phyloP scores from a whole-genome alignment of 225 moss, liverwort and hornwort genomes.

The Climacium dendroides region DNA sequence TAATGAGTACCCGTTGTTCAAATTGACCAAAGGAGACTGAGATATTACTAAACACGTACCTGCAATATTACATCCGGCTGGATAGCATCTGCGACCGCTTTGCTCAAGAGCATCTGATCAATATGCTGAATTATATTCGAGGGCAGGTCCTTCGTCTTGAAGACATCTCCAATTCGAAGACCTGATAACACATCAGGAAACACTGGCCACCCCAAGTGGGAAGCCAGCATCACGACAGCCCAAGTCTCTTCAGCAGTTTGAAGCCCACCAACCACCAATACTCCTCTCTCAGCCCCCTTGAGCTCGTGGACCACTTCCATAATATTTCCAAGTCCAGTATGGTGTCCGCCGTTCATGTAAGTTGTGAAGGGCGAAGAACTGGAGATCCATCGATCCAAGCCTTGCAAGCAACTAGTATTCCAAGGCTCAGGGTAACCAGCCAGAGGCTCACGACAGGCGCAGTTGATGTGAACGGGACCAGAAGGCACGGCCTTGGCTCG shows the following conservation, averaged over 20 bases:
- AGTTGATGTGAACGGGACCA: conserved; percentile 93
- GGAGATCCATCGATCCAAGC: conserved; percentile 63
- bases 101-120: conserved; percentile 87
- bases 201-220: conserved; percentile 86
- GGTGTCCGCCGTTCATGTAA: conserved; percentile 20
- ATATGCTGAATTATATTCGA: conserved; percentile 78
- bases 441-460: conserved; percentile 74
- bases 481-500: conserved; percentile 49
- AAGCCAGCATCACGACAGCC: conserved; percentile 82
- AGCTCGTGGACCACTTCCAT: conserved; percentile 17
- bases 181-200: conserved; percentile 89
- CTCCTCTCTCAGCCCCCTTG: conserved; percentile 36
- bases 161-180: conserved; percentile 59
- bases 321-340: background rate
- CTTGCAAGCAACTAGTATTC: conserved; percentile 55
- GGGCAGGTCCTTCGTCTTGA: conserved; percentile 15
- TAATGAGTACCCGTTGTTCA: background rate
- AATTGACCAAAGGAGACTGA: background rate
- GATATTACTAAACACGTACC: conserved; percentile 17
- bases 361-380: conserved; percentile 71
- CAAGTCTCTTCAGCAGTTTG: conserved; percentile 82
- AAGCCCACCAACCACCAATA: conserved; percentile 73
- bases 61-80: conserved; percentile 84
- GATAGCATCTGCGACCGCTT: conserved; percentile 33
- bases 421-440: conserved; percentile 52